A percentile compares a stretch with the other conserved stretches of the same genome.
phyloP scores from a whole-genome alignment of 257 asterid genomes.

The Penstemon newberryi region DNA sequence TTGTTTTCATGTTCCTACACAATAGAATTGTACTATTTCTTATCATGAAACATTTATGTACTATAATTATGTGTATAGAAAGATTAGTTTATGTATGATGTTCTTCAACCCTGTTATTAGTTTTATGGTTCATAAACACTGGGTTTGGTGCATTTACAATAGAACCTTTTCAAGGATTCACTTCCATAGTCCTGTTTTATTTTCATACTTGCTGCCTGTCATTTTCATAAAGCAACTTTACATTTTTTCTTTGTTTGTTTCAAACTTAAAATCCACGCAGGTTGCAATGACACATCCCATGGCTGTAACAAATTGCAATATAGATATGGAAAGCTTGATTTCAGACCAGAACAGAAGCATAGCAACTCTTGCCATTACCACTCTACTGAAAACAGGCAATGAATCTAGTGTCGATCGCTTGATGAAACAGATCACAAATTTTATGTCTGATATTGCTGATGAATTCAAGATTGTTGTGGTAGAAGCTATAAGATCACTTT shows the following conservation, averaged over 20 bases:
- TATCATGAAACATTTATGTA: conserved; percentile 9
- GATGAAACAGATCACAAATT: conserved; percentile 91
- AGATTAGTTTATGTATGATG: conserved; percentile 9
- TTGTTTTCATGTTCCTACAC: not conserved
- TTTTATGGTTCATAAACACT: conserved; percentile 11
- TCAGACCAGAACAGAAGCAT: conserved; percentile 93
- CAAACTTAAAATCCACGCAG: conserved; percentile 42
- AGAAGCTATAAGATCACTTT: conserved; percentile 88
- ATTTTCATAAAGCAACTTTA: conserved; percentile 8
- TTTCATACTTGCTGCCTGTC: conserved; percentile 5
- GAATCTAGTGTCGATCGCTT: conserved; percentile 93
- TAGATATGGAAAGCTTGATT: conserved; percentile 96
- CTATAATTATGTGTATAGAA: not conserved
- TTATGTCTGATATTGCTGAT: conserved; percentile 97
- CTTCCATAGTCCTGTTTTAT: conserved; percentile 10
- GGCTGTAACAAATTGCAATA: conserved; percentile 93
- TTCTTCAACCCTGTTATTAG: conserved; percentile 2
- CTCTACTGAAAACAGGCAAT: conserved; percentile 90
- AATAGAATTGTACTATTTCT: not conserved
- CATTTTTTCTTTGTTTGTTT: conserved; percentile 9
- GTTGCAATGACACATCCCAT: conserved; percentile 94
- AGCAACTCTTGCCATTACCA: conserved; percentile 92
- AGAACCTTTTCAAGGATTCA: conserved; percentile 1
- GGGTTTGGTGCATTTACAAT: conserved; percentile 3
- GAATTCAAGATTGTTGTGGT: conserved; percentile 97